Evolutionary conservation across 441 rosid genomes (phyloP), one percentile per base, ranked within the genome.

Genomic region (Pelargonium citronellum): DNA sequence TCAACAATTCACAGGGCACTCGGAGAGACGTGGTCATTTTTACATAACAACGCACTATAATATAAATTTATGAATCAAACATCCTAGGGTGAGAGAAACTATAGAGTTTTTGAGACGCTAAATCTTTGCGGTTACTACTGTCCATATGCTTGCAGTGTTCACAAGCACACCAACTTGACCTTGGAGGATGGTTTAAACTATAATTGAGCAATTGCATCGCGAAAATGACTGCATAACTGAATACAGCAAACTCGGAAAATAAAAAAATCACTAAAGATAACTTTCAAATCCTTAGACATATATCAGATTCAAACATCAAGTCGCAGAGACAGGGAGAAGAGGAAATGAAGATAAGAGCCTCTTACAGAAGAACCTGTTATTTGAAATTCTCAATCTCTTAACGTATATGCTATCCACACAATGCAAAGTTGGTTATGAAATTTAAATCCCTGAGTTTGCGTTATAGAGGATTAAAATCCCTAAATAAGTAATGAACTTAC

Each of bases 391-490:
- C 68, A 51, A 63, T 57, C 67, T 60, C 11, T 46, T 27, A 55
- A 44, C 44, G 46, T 41, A 46, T 53, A 44, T 66, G 62, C 37
- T 44, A 72, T 20, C 73, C 1, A 13, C 61, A 17, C 64, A 72
- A 7, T 60, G 64, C 77, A 75, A 80, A 75, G 67, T 71, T 78
- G 70, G 60, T 22, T 63, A 37, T 64, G 57, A 27, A 72, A 27
- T 61, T 43, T 46, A 75, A 75, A 53, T 34, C 17, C 46, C 49
- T 67, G 57, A 22, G 61, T 65, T 70, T 60, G 66, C 79, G 79
- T 71, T 57, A 79, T 67, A 71, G 19, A 73, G 74, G 49, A 30
- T 61, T 24, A 64, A 74, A 72, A 61, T 24, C 53, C 67, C 69
- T 58, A 60, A 7, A 44, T 44, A 44, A 9, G 49, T 11, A 11